These are phyloP conservation scores for Euphorbia pulcherrima DNA, from an alignment of 345 rosid species.

Conservation along the genomic window DNA sequence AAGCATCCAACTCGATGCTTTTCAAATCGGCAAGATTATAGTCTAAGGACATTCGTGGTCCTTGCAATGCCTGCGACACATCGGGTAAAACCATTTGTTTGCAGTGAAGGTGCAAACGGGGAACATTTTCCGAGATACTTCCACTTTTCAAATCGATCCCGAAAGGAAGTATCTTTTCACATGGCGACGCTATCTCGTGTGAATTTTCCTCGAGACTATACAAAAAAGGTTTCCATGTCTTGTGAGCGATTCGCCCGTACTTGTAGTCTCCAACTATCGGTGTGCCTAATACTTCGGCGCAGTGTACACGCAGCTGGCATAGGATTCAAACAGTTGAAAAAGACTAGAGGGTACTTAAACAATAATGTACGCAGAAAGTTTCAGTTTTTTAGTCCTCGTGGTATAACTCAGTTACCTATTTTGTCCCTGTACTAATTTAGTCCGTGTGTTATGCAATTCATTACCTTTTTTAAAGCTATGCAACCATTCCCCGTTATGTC, in stretches of 20 bases:
- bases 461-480: too few species aligned
- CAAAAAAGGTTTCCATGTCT: conserved; percentile 35
- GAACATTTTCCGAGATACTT: conserved; percentile 57
- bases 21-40: conserved; percentile 44
- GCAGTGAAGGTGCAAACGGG: conserved; percentile 86
- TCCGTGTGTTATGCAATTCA: too few species aligned
- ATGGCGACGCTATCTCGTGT: conserved; percentile 9
- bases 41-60: conserved; percentile 32
- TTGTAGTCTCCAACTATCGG: conserved; percentile 92
- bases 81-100: conserved; percentile 67
- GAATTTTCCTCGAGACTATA: conserved; percentile 22
- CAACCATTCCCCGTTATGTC: too few species aligned
- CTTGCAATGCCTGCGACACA: conserved; percentile 53
- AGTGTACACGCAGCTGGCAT: conserved; percentile 84
- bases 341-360: neutral
- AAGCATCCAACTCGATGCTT: conserved; percentile 59
- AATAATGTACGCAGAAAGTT: neutral
- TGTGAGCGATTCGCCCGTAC: conserved; percentile 86
- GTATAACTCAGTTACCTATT: too few species aligned
- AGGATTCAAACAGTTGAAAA: conserved; percentile 6
- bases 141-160: conserved; percentile 71
- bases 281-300: conserved; percentile 87
- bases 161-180: conserved; percentile 42
- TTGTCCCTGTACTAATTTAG: too few species aligned
- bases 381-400: too few species aligned